Evolutionary conservation across 2,329 filamentous ascomycete species (phyloP).

Genomic region (Alternaria triticimaculans): DNA sequence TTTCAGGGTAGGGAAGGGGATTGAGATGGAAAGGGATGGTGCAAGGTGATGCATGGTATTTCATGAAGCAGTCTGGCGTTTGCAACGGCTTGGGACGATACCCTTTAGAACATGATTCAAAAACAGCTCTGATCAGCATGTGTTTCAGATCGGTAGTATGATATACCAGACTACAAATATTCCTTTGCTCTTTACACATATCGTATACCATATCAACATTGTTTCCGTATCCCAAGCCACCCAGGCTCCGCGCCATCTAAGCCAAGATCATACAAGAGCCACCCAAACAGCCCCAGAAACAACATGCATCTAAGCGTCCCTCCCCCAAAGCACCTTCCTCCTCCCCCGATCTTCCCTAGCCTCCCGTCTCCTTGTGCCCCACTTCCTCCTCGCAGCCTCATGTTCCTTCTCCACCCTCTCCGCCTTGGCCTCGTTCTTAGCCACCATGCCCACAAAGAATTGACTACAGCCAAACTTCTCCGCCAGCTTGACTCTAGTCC

Average conservation of each 20-base stretch:
- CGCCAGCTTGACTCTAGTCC: constrained; percentile 66
- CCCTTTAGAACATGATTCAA: background rate
- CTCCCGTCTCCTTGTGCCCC: constrained; percentile 65
- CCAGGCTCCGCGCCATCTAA: background rate
- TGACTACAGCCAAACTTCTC: constrained; percentile 68
- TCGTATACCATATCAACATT: background rate
- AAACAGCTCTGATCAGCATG: background rate
- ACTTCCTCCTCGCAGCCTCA: constrained; percentile 63
- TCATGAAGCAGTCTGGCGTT: background rate
- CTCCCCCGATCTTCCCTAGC: constrained; percentile 67
- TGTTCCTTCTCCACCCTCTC: constrained; percentile 55
- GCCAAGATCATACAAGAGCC: background rate
- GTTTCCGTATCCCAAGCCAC: background rate
- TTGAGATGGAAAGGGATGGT: constrained; percentile 17
- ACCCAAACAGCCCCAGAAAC: background rate
- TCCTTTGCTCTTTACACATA: background rate
- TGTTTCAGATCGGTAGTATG: background rate
- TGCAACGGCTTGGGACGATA: background rate
- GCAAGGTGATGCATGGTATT: background rate
- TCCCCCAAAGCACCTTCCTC: constrained; percentile 67
- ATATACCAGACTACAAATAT: background rate
- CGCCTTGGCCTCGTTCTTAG: constrained; percentile 53
- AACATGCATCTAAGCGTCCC: constrained; percentile 54
- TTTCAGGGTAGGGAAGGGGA: constrained; percentile 31
- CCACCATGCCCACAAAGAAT: constrained; percentile 68